Evolutionary conservation across 163 green algal genomes (phyloP).

Genomic region (Chloroidium sp.): DNA sequence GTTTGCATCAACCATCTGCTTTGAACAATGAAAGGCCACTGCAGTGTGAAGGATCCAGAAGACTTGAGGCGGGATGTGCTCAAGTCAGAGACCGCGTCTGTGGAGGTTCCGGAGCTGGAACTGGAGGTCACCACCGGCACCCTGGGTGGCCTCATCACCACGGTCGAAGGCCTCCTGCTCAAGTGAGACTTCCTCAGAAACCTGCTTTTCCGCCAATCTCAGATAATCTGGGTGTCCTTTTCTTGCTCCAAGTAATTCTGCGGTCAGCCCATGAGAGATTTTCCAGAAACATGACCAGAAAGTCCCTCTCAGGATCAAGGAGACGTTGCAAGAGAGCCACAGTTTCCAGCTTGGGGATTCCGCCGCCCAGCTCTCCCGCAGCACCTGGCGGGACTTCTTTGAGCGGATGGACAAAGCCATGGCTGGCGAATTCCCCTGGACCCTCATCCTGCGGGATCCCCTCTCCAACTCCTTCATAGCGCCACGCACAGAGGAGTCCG

Average conservation of each 20-base stretch:
- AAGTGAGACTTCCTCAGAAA: conserved; percentile 5
- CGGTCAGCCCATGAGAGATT: too few species aligned
- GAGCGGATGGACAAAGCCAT: conserved; percentile 20
- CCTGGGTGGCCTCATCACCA: conserved; percentile 49
- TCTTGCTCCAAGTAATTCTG: too few species aligned
- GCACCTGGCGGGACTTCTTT: conserved; percentile 24
- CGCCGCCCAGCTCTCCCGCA: neutral
- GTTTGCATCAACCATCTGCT: neutral
- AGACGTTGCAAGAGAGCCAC: neutral
- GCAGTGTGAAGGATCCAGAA: conserved; percentile 17
- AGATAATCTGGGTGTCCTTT: too few species aligned
- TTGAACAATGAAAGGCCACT: too few species aligned
- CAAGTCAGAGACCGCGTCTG: conserved; percentile 40
- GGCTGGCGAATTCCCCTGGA: conserved; percentile 30
- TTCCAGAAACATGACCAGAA: too few species aligned
- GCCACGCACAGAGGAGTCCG: conserved; percentile 20
- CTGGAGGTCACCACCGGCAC: conserved; percentile 37
- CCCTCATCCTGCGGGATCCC: conserved; percentile 35
- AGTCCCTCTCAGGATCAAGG: neutral
- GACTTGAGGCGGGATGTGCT: conserved; percentile 55
- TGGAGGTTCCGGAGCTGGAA: conserved; percentile 42
- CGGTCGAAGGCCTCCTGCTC: conserved; percentile 42
- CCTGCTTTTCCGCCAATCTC: too few species aligned
- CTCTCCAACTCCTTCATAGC: conserved; percentile 54
- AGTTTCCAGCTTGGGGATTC: neutral